phyloP scores from a whole-genome alignment of 1,139 yeast genomes.

The Pichia kudriavzevii region DNA sequence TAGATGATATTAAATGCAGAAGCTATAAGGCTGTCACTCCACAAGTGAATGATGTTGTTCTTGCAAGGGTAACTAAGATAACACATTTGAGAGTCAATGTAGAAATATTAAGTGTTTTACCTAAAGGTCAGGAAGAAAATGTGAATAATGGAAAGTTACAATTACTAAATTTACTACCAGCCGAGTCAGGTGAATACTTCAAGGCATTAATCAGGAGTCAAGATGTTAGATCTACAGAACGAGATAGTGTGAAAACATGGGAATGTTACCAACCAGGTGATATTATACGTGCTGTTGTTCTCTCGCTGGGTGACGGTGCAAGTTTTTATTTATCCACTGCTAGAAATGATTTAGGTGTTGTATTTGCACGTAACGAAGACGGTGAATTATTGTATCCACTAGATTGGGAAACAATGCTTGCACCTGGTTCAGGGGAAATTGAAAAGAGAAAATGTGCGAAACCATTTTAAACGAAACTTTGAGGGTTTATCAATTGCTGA shows the following conservation, averaged over 20 bases:
- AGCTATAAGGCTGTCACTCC: conserved; percentile 53
- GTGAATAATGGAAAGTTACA: conserved; percentile 53
- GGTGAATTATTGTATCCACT: conserved; percentile 83
- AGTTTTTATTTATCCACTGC: conserved; percentile 89
- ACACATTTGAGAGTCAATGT: conserved; percentile 64
- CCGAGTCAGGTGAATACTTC: conserved; percentile 83
- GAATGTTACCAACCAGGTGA: conserved; percentile 90
- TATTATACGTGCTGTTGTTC: conserved; percentile 70
- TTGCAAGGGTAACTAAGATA: conserved; percentile 67
- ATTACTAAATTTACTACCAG: conserved; percentile 41
- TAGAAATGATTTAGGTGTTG: conserved; percentile 85
- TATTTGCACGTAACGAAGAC: conserved; percentile 72
- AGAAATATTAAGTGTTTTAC: conserved; percentile 63
- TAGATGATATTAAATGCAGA: conserved; percentile 12
- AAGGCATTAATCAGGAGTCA: conserved; percentile 83
- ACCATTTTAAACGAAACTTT: conserved; percentile 41
- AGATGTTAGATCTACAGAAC: conserved; percentile 84
- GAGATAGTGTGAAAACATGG: conserved; percentile 75
- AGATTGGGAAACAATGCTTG: conserved; percentile 95
- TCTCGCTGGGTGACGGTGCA: conserved; percentile 89
- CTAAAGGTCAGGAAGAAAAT: conserved; percentile 38
- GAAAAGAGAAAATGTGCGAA: conserved; percentile 91
- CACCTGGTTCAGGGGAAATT: conserved; percentile 61
- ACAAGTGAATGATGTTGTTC: conserved; percentile 74
- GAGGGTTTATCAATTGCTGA: background rate